phyloP scores from a whole-genome alignment of 1,139 yeast genomes.

The Yamadazyma buinensis region DNA sequence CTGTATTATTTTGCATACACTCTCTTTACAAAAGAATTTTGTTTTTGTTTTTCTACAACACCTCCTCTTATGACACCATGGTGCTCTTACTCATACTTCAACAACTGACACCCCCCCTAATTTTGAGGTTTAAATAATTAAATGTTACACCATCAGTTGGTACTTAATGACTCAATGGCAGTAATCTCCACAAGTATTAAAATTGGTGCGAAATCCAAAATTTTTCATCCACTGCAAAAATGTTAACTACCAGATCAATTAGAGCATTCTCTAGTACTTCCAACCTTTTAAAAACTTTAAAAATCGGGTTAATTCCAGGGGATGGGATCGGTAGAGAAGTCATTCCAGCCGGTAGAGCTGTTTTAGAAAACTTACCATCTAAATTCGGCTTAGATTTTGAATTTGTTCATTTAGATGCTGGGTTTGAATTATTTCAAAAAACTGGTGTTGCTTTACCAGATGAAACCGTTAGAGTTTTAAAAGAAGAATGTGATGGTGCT shows the following conservation, averaged over 20 bases:
- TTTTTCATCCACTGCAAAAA: background rate
- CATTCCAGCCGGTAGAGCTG: slow-evolving; percentile 88
- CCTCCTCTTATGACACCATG: no score
- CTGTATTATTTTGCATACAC: no score
- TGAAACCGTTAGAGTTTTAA: slow-evolving; percentile 76
- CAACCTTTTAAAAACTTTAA: slow-evolving; percentile 31
- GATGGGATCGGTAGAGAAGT: slow-evolving; percentile 98
- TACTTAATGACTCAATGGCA: background rate
- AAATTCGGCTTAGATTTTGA: slow-evolving; percentile 75
- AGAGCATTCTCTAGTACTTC: slow-evolving; percentile 38
- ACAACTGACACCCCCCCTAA: no score
- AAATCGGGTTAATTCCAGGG: slow-evolving; percentile 80
- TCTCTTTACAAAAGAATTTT: no score
- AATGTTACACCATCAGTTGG: no score
- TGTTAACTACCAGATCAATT: slow-evolving; percentile 7
- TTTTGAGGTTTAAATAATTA: no score
- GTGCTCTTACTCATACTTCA: no score
- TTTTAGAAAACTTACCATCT: slow-evolving; percentile 76
- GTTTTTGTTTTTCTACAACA: no score
- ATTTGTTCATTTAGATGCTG: slow-evolving; percentile 87
- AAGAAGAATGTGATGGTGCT: slow-evolving; percentile 90
- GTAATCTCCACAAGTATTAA: background rate
- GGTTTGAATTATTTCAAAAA: slow-evolving; percentile 85
- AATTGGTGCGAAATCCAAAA: no score
- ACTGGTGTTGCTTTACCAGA: slow-evolving; percentile 96